phyloP scores from a whole-genome alignment of 148 eudicot genomes.

The Nepenthes gracilis region DNA sequence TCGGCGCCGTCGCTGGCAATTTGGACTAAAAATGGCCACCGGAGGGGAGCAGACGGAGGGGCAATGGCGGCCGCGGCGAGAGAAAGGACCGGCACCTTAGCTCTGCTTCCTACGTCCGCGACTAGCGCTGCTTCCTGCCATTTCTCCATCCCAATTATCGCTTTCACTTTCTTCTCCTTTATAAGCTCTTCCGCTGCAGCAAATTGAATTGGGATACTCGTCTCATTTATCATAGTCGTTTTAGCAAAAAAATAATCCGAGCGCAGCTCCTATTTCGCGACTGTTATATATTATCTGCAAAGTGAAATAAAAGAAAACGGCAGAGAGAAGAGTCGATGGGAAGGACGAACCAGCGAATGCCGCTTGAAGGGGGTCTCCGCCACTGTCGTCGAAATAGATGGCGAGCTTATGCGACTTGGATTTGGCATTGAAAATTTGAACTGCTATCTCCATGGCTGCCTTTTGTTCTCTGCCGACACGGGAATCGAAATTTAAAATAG shows the following conservation, averaged over 20 bases:
- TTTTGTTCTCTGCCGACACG: slow-evolving; percentile 7
- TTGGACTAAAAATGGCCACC: slow-evolving; percentile 12
- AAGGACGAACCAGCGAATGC: slow-evolving; percentile 4
- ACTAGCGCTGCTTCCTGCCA: slow-evolving; percentile 15
- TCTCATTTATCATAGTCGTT: neutral
- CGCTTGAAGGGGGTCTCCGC: slow-evolving; percentile 5
- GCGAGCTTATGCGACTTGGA: slow-evolving; percentile 1
- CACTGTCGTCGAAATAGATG: neutral
- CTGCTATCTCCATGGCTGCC: slow-evolving; percentile 10
- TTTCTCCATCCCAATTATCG: slow-evolving; percentile 7
- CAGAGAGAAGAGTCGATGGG: neutral
- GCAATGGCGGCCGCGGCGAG: slow-evolving; percentile 2
- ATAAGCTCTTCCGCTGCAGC: slow-evolving; percentile 13
- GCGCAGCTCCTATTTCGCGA: no score
- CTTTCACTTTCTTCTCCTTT: slow-evolving; percentile 1
- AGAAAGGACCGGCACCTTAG: slow-evolving; percentile 11
- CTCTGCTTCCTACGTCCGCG: slow-evolving; percentile 1
- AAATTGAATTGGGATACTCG: neutral
- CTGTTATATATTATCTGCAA: no score
- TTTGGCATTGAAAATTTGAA: slow-evolving; percentile 1
- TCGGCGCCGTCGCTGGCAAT: slow-evolving; percentile 1
- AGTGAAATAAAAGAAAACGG: no score
- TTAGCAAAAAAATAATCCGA: no score
- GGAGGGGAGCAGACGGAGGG: neutral
- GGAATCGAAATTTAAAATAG: slow-evolving; percentile 1